Conservation (phyloP, 202 grass and related monocot genomes). For the Hordeum pubiflorum region DNA sequence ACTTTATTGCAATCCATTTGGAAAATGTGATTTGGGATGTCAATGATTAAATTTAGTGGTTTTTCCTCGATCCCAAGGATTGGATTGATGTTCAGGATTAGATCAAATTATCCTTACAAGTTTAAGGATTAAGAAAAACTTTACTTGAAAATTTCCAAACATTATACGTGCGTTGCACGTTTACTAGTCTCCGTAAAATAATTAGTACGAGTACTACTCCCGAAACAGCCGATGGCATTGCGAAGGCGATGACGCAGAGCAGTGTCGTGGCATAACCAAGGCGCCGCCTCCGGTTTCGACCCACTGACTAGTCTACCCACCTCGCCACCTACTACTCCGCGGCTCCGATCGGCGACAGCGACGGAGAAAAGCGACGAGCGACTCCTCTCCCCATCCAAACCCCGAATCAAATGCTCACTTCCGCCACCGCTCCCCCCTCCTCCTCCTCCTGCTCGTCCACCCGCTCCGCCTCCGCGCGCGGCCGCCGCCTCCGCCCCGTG, state of each 20-base stretch:
- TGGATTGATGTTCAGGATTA: too few species aligned
- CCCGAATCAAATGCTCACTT: conserved; percentile 33
- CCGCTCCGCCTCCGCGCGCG: background rate
- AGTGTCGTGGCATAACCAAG: background rate
- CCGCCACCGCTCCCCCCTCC: background rate
- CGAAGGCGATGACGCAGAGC: background rate
- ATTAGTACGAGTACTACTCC: too few species aligned
- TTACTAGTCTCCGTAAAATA: too few species aligned
- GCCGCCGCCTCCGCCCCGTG: background rate
- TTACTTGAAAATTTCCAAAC: too few species aligned
- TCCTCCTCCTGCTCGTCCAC: background rate
- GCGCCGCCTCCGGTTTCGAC: background rate
- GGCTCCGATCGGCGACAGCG: background rate
- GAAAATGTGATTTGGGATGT: too few species aligned
- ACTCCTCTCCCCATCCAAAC: conserved; percentile 34
- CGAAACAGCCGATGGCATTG: too few species aligned
- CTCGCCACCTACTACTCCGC: background rate
- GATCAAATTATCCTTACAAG: too few species aligned
- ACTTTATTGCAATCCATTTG: too few species aligned
- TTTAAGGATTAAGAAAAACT: too few species aligned
- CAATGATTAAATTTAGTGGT: too few species aligned
- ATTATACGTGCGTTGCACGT: too few species aligned
- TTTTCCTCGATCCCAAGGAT: too few species aligned
- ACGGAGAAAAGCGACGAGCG: background rate
- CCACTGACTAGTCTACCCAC: background rate